Evolutionary conservation across 495 filamentous ascomycete species (phyloP).

Genomic region (Penicillium fimorum): DNA sequence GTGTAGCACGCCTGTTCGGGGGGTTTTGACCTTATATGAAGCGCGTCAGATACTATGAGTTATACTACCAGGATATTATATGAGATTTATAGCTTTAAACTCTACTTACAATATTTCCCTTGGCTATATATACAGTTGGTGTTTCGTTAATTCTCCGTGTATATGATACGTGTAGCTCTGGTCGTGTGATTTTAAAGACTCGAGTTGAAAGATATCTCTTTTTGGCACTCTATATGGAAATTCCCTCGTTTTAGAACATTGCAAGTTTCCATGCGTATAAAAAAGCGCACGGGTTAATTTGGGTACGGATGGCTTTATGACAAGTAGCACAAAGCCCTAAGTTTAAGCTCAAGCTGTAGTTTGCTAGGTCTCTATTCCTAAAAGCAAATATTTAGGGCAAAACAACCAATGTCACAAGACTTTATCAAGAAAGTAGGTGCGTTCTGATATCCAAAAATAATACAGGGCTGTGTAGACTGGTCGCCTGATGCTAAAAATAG

Average conservation of each 20-base stretch:
- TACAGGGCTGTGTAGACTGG: not conserved
- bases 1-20: not conserved
- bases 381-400: not conserved
- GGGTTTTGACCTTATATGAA: not conserved
- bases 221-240: not conserved
- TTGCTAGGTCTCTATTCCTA: not conserved
- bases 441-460: not conserved
- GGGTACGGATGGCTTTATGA: not conserved
- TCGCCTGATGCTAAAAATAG: conserved; percentile 1
- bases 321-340: not conserved
- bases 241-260: not conserved
- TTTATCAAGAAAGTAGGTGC: not conserved
- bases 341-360: not conserved
- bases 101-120: not conserved
- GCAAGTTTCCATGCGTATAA: not conserved
- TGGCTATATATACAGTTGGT: not conserved
- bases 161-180: not conserved
- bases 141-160: not conserved
- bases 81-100: not conserved
- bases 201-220: not conserved
- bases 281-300: not conserved
- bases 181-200: not conserved
- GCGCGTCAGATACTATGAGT: not conserved
- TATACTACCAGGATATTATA: not conserved
- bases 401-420: no score